Base-by-base conservation (phyloP, 495 filamentous ascomycete genomes). In the Penicillium cinerascens region DNA sequence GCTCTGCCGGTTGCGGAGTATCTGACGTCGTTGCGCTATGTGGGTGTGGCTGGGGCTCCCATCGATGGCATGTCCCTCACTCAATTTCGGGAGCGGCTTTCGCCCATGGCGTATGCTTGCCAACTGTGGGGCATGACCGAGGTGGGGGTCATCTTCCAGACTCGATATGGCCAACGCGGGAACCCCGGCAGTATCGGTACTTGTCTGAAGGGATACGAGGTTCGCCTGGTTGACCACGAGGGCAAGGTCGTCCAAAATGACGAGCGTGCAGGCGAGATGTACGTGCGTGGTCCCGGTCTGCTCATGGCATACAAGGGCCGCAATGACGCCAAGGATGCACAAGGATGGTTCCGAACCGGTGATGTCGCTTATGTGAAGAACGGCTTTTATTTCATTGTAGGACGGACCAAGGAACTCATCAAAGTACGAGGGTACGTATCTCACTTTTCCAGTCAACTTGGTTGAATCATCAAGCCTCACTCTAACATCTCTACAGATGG, bases 301-400 rank as follows among this genome's bases (percentile, higher is more conserved):
- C 60, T 73, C 6, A 51, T 52, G 26, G 64, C 58, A n/a, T 77
- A 77, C 61, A 71, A 70, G 47, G 70, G 69, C 17, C 70, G 65
- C 4, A 51, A 54, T 10, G 70, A 72, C 46, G 71, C 71, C 29
- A 68, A 70, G 48, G 74, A 76, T 33, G 42, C 66, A 7, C 79
- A 88, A 29, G 78, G 87, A 8, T 95, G 89, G 89, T 78, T 91
- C 44, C 82, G 81, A 44, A 92, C 87, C 0, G 90, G 90, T 1
- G 90, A 95, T 56, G 79, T 88, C 47, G 86, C 75, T 6, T 87
- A 78, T 51, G 83, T 82, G 55, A 77, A 70, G 38, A 68, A 77
- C 0, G 77, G 83, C 6, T 78, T 79, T 2, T 86, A 77, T 33
- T 76, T 82, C 59, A 85, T 96, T 38, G 81, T 95, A 7, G 92